Conservation (phyloP, 1,284 basidiomycete species). For the Calocybe gambosa region DNA sequence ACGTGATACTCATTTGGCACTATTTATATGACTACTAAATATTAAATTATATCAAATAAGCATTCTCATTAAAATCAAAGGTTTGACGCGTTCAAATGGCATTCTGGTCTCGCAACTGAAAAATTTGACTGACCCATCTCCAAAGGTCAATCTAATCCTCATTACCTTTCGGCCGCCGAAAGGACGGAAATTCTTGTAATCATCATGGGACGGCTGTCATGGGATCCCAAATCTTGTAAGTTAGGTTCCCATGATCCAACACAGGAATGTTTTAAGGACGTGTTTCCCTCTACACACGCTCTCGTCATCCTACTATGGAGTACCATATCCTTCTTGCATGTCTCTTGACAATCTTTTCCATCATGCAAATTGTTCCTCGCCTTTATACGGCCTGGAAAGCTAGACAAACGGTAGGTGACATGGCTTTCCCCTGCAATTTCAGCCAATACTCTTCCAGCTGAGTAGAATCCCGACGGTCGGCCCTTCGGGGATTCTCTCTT, state of each 20-base stretch:
- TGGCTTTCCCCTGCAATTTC: not conserved
- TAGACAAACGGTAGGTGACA: not conserved
- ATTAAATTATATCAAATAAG: too few species aligned
- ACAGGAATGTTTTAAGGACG: not conserved
- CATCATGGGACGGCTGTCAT: not conserved
- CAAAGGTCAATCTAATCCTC: not conserved
- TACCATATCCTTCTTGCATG: not conserved
- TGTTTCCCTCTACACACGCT: not conserved
- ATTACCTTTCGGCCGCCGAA: not conserved
- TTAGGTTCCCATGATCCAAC: not conserved
- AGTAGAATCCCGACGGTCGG: slow-evolving; percentile 15
- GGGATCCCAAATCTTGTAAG: not conserved
- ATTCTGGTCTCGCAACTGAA: too few species aligned
- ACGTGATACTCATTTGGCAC: slow-evolving; percentile 12
- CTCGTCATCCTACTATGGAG: not conserved
- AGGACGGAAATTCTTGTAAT: too few species aligned
- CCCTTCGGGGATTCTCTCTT: slow-evolving; percentile 21
- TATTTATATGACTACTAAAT: too few species aligned
- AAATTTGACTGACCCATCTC: too few species aligned
- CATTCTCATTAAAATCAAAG: too few species aligned
- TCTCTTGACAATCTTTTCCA: not conserved
- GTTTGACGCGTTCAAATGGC: too few species aligned
- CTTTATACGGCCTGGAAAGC: not conserved
- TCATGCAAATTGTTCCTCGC: not conserved
- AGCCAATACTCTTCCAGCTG: not conserved